These are phyloP conservation scores for Boletus semigastroideus DNA, from an alignment of 1,284 basidiomycete genomes.

Conservation along the genomic window DNA sequence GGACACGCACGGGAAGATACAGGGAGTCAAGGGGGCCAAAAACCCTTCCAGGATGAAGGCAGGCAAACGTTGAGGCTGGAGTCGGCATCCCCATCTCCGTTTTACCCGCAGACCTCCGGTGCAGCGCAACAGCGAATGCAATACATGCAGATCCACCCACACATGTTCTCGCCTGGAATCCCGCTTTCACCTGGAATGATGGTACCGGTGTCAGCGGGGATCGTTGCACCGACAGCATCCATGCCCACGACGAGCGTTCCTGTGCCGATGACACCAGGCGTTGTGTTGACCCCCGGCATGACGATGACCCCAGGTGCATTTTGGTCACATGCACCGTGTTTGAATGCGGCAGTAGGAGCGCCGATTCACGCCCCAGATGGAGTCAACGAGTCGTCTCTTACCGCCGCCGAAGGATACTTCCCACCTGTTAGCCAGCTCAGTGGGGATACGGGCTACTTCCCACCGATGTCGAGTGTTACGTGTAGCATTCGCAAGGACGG, in stretches of 20 bases:
- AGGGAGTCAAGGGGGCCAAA: slow-evolving; percentile 5
- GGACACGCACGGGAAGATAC: slow-evolving; percentile 9
- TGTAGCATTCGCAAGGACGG: slow-evolving; percentile 42
- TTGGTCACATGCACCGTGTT: slow-evolving; percentile 56
- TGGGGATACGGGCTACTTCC: slow-evolving; percentile 39
- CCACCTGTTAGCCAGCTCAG: slow-evolving; percentile 34
- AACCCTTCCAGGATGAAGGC: slow-evolving; percentile 6
- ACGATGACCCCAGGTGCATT: slow-evolving; percentile 69
- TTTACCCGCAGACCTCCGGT: slow-evolving; percentile 16
- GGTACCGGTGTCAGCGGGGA: slow-evolving; percentile 28
- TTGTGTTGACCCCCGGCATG: slow-evolving; percentile 67
- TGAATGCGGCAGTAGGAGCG: slow-evolving; percentile 69
- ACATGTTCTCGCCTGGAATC: slow-evolving; percentile 33
- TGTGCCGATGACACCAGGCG: slow-evolving; percentile 58
- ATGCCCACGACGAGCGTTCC: slow-evolving; percentile 25
- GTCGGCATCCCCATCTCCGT: slow-evolving; percentile 5
- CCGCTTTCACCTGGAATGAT: slow-evolving; percentile 34
- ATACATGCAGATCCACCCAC: slow-evolving; percentile 24
- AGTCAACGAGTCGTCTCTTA: slow-evolving; percentile 13
- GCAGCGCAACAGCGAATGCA: slow-evolving; percentile 21
- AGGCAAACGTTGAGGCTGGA: slow-evolving; percentile 11
- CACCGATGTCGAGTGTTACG: slow-evolving; percentile 41
- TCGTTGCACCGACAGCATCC: slow-evolving; percentile 18
- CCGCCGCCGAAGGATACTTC: slow-evolving; percentile 41
- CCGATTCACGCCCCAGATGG: slow-evolving; percentile 44